Percentiles rank a stretch among this genome's conserved stretches.
Evolutionary conservation across 148 eudicot species (phyloP).

Genomic region (Dysphania ambrosioides): DNA sequence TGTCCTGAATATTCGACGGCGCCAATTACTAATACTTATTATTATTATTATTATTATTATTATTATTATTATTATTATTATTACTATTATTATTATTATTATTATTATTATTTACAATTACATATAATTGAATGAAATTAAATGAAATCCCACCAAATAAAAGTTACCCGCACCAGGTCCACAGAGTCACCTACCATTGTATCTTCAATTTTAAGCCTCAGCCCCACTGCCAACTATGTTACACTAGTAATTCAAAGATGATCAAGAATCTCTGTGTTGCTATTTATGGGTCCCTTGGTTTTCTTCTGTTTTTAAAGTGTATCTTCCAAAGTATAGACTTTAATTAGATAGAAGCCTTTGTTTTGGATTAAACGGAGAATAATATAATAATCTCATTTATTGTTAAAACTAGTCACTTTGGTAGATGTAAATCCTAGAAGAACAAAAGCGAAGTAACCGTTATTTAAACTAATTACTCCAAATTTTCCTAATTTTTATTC

Average conservation of each 20-base stretch:
- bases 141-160: constrained; percentile 7
- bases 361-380: too few relatives aligned
- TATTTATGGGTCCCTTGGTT: background rate
- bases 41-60: background rate
- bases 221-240: constrained; percentile 11
- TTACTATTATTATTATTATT: background rate
- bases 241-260: background rate
- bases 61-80: background rate
- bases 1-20: background rate
- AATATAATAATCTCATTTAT: too few relatives aligned
- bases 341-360: too few relatives aligned
- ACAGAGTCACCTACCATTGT: constrained; percentile 10
- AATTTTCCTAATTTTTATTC: too few relatives aligned
- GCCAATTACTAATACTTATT: background rate
- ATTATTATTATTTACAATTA: too few relatives aligned
- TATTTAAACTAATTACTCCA: too few relatives aligned
- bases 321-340: background rate
- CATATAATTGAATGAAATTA: background rate
- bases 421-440: too few relatives aligned
- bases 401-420: too few relatives aligned
- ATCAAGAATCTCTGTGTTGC: background rate
- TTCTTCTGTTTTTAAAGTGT: background rate
- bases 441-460: too few relatives aligned
- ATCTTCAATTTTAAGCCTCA: constrained; percentile 5
- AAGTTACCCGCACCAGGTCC: background rate